A percentile compares a stretch with the other conserved stretches of the same genome.
Evolutionary conservation across 768 basidiomycete species (phyloP).

Genomic region (Calvatia gigantea): DNA sequence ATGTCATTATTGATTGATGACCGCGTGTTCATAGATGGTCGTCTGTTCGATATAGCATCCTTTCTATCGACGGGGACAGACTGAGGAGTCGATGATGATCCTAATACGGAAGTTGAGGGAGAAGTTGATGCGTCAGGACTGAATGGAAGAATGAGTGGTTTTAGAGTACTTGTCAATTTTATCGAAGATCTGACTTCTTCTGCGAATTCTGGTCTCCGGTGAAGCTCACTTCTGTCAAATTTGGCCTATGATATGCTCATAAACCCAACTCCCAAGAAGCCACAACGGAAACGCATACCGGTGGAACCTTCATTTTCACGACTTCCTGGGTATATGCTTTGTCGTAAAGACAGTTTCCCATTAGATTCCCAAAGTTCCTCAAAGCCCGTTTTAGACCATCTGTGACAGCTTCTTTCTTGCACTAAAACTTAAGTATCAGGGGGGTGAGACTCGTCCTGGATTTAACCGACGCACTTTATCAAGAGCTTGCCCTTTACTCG

Average conservation of each 20-base stretch:
- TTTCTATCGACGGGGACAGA: background rate
- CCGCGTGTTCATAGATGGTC: background rate
- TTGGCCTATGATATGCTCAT: constrained; percentile 42
- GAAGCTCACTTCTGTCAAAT: constrained; percentile 62
- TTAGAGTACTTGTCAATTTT: constrained; percentile 10
- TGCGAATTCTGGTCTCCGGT: constrained; percentile 69
- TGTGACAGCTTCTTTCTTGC: constrained; percentile 97
- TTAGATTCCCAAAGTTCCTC: constrained; percentile 87
- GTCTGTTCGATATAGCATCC: background rate
- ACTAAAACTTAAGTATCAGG: constrained; percentile 42
- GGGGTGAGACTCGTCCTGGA: background rate
- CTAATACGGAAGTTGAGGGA: background rate
- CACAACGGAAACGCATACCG: constrained; percentile 49
- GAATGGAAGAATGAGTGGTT: constrained; percentile 2
- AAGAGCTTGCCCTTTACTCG: constrained; percentile 78
- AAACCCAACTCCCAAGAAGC: background rate
- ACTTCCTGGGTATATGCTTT: constrained; percentile 84
- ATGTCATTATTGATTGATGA: constrained; percentile 23
- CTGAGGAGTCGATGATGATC: constrained; percentile 1
- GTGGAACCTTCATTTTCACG: constrained; percentile 79
- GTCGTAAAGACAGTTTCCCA: constrained; percentile 98
- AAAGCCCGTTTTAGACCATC: constrained; percentile 91
- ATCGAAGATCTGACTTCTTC: constrained; percentile 32
- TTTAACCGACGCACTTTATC: constrained; percentile 78
- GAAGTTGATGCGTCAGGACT: background rate